Percentiles rank a stretch among this genome's conserved stretches.
Evolutionary conservation across 768 basidiomycete species (phyloP).

Genomic region (Porphyrellus cyaneotinctus): DNA sequence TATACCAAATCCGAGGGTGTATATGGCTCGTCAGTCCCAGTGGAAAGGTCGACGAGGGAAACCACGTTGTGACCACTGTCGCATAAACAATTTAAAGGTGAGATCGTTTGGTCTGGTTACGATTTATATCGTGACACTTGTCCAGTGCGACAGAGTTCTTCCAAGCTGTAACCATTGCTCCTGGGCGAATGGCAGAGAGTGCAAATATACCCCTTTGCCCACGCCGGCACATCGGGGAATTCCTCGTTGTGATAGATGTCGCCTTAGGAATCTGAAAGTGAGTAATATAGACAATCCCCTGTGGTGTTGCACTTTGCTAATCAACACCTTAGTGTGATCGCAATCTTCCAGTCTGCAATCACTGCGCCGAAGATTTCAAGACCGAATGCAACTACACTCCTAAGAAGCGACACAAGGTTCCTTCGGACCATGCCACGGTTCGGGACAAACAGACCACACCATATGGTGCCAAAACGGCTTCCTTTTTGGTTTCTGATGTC

Average conservation of each 20-base stretch:
- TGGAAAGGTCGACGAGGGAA: conserved; percentile 76
- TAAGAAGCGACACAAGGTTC: conserved; percentile 60
- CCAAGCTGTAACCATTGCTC: conserved; percentile 71
- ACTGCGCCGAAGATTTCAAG: conserved; percentile 50
- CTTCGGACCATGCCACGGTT: conserved; percentile 37
- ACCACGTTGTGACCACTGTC: conserved; percentile 71
- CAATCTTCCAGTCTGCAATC: conserved; percentile 66
- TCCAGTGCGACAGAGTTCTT: conserved; percentile 65
- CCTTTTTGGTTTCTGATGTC: conserved; percentile 44
- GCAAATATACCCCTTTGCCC: conserved; percentile 69
- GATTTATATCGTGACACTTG: conserved; percentile 12
- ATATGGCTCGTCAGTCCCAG: conserved; percentile 64
- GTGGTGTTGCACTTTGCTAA: not conserved
- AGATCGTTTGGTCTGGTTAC: conserved; percentile 21
- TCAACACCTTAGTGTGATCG: conserved; percentile 54
- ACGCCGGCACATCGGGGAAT: conserved; percentile 75
- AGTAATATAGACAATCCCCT: conserved; percentile 12
- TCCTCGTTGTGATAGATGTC: conserved; percentile 69
- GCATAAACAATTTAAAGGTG: conserved; percentile 68
- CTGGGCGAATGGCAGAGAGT: conserved; percentile 59
- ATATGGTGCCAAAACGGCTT: conserved; percentile 45
- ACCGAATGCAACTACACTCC: conserved; percentile 70
- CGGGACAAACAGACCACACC: conserved; percentile 37
- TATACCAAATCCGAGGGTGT: conserved; percentile 64
- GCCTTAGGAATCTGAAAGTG: conserved; percentile 63